Percentiles rank a stretch among this genome's conserved stretches.
phyloP scores from a whole-genome alignment of 345 rosid genomes.

The Carallia brachiata region DNA sequence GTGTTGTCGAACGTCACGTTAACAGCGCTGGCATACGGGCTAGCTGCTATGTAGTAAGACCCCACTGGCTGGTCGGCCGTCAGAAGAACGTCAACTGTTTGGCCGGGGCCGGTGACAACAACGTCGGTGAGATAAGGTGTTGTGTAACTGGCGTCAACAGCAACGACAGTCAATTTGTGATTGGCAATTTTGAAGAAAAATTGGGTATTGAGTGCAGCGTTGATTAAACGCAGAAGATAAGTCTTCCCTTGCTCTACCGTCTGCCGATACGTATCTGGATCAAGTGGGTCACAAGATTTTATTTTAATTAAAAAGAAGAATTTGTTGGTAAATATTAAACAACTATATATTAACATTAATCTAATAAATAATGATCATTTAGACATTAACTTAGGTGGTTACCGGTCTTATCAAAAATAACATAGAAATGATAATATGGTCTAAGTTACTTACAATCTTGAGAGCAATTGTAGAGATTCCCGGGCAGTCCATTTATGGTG shows the following conservation, averaged over 20 bases:
- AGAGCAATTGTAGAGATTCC: conserved; percentile 85
- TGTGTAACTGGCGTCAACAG: conserved; percentile 67
- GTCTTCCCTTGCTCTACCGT: conserved; percentile 60
- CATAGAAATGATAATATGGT: too few relatives aligned
- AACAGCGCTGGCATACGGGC: conserved; percentile 50
- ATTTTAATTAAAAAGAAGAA: too few relatives aligned
- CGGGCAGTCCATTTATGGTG: conserved; percentile 87
- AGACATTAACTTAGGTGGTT: too few relatives aligned
- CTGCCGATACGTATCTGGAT: conserved; percentile 54
- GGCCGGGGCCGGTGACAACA: conserved; percentile 64
- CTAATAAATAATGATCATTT: too few relatives aligned
- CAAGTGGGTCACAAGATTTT: too few relatives aligned
- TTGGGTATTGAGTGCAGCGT: conserved; percentile 83
- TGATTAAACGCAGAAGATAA: conserved; percentile 76
- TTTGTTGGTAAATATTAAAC: too few relatives aligned
- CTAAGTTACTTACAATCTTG: conserved; percentile 37
- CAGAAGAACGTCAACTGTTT: conserved; percentile 66
- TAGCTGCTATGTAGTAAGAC: conserved; percentile 80
- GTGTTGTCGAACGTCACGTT: conserved; percentile 36
- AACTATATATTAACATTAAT: too few relatives aligned
- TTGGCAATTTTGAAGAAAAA: conserved; percentile 83
- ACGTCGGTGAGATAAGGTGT: conserved; percentile 62
- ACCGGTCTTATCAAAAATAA: too few relatives aligned
- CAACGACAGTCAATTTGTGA: conserved; percentile 77
- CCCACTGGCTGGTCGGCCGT: conserved; percentile 53